Base-by-base conservation (phyloP, 495 filamentous ascomycete genomes). In the Talaromyces adpressus region DNA sequence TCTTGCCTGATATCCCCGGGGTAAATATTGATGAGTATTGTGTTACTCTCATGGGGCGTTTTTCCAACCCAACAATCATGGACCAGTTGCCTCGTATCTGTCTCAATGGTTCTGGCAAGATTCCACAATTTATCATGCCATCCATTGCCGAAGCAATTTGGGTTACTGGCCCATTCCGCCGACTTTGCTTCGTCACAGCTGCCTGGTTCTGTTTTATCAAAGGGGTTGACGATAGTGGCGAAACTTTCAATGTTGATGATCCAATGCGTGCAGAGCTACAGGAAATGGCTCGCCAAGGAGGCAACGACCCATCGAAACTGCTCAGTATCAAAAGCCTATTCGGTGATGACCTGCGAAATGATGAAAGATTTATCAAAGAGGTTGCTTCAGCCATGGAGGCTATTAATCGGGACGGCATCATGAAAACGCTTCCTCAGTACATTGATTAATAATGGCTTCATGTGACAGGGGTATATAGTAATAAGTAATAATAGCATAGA, bases 101-200 rank as follows among this genome's bases (percentile, higher is more conserved):
- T 34, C 70, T 79, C 57, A 78, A 78, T 57, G 78, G 71, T 18
- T 77, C 78, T 4, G 77, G 78, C 70, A 81, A 81, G 73, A 75
- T 81, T 63, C 78, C 78, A 2, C 78, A 81, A 66, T 81, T 81
- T 64, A 80, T 80, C 67, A 80, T 81, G 77, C 78, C 78, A 7
- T 77, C 77, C 2, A 76, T 81, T 61, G 78, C 78, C 61, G 78
- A 81, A 68, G 72, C 72, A 6, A 81, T 81, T 61, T 77, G 75
- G 76, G 73, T 70, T 0, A 73, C 66, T 14, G 73, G 72, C n/a
- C 76, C 77, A 2, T 77, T 81, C 73, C 74, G 75, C 9, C 74
- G 75, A 7, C 70, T 81, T 53, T 77, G 73, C 66, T 81, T 79
- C 65, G 69, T 74, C 52, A 73, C 75, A 0, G 78, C 78, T 12